A percentile compares a stretch with the other conserved stretches of the same genome.
Evolutionary conservation across 495 filamentous ascomycete species (phyloP).

Genomic region (Oleoguttula mirabilis): DNA sequence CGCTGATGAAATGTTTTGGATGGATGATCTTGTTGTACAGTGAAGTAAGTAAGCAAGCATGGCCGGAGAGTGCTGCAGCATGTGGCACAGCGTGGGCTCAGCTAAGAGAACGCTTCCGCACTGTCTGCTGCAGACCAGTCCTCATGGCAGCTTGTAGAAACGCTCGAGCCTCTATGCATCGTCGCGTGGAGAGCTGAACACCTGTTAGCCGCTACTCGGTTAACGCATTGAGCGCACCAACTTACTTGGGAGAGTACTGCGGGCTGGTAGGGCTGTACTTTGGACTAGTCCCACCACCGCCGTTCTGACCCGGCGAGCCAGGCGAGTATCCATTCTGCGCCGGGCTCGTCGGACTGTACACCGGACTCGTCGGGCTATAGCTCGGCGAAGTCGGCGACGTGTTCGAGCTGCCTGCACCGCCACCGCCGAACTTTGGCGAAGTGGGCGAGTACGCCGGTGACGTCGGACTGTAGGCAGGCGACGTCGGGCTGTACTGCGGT

Average conservation of each 20-base stretch:
- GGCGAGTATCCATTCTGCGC: constrained; percentile 38
- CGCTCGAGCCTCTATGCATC: no score
- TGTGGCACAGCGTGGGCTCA: constrained; percentile 19
- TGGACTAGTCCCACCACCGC: constrained; percentile 6
- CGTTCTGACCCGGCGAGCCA: constrained; percentile 57
- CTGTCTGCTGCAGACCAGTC: no score
- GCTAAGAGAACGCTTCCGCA: constrained; percentile 19
- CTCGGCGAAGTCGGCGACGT: constrained; percentile 65
- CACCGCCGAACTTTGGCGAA: constrained; percentile 22
- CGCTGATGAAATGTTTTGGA: constrained; percentile 5
- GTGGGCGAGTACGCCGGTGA: constrained; percentile 33
- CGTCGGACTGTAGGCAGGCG: constrained; percentile 58
- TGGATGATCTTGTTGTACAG: constrained; percentile 1
- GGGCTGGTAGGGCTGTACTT: constrained; percentile 51
- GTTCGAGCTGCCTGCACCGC: constrained; percentile 9
- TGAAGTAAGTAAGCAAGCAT: not conserved
- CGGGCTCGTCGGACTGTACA: constrained; percentile 47
- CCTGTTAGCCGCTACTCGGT: not conserved
- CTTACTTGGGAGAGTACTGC: constrained; percentile 52
- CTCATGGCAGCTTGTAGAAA: no score
- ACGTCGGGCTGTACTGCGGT: constrained; percentile 58
- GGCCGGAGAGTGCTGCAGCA: no score
- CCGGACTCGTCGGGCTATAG: constrained; percentile 62
- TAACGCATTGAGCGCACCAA: constrained; percentile 25
- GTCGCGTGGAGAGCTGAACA: constrained; percentile 8